Conservation (phyloP, 192 early-diverging fungal species). For the Coemansia aciculifera region DNA sequence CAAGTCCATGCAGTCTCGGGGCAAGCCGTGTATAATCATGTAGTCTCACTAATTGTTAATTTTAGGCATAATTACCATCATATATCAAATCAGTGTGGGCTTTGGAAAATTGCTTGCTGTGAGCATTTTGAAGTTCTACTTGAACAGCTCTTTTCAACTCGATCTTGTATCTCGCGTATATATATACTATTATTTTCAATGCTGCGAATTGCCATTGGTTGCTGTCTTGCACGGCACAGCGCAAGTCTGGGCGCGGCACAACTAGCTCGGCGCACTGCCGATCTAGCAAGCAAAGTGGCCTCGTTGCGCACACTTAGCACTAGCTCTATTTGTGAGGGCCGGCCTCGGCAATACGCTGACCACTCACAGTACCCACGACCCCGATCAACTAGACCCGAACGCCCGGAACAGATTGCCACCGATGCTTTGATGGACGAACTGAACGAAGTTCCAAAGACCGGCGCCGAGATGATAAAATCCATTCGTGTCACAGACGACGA, state of each 20-base stretch:
- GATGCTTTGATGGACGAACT: slow-evolving; percentile 16
- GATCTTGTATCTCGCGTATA: not conserved
- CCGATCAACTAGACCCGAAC: slow-evolving; percentile 15
- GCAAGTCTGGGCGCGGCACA: not conserved
- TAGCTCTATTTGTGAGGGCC: slow-evolving; percentile 5
- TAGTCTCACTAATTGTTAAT: not conserved
- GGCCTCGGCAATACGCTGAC: slow-evolving; percentile 27
- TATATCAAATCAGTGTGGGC: not conserved
- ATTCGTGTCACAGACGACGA: slow-evolving; percentile 47
- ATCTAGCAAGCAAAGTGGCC: slow-evolving; percentile 8
- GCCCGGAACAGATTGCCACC: slow-evolving; percentile 29
- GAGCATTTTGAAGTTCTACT: not conserved
- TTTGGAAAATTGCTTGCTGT: not conserved
- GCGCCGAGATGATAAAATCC: slow-evolving; percentile 16
- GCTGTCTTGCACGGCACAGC: slow-evolving; percentile 11
- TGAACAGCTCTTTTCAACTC: slow-evolving; percentile 2
- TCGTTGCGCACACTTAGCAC: slow-evolving; percentile 5
- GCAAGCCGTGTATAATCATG: slow-evolving; percentile 38
- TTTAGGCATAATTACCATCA: not conserved
- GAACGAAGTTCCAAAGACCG: not conserved
- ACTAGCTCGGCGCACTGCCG: not conserved
- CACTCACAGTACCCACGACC: slow-evolving; percentile 41
- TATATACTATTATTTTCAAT: slow-evolving; percentile 8
- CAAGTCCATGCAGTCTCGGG: slow-evolving; percentile 46
- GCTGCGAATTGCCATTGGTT: slow-evolving; percentile 24